Evolutionary conservation across 2,329 filamentous ascomycete species (phyloP).

Genomic region (Ceratocystis cacaofunesta): DNA sequence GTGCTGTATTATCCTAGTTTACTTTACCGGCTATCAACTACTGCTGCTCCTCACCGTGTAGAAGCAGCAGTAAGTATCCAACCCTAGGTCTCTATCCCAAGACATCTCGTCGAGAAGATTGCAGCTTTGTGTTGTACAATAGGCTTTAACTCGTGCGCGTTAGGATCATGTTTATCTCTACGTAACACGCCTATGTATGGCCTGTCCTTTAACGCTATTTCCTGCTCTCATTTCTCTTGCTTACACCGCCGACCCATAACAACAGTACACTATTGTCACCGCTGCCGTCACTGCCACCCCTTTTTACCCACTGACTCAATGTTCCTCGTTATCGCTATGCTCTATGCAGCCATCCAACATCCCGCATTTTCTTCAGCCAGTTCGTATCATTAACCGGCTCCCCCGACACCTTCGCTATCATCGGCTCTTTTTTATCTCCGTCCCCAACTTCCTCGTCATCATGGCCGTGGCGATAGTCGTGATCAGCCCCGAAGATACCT

Average conservation of each 20-base stretch:
- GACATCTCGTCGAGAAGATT: no score
- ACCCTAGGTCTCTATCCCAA: no score
- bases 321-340: not conserved
- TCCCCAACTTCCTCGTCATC: not conserved
- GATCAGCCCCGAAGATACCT: not conserved
- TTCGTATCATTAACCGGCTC: not conserved
- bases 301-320: not conserved
- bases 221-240: not conserved
- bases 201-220: not conserved
- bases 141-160: not conserved
- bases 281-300: not conserved
- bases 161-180: not conserved
- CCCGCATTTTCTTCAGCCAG: conserved; percentile 1
- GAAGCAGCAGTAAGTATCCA: no score
- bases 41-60: not conserved
- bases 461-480: not conserved
- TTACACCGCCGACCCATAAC: not conserved
- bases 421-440: not conserved
- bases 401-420: not conserved
- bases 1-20: not conserved
- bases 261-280: not conserved
- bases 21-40: not conserved
- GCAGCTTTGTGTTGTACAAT: no score
- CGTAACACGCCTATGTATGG: not conserved
- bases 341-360: conserved; percentile 1